These are phyloP conservation scores for Tripterygium wilfordii DNA, from an alignment of 177 flowering plant genomes.

Conservation along the genomic window DNA sequence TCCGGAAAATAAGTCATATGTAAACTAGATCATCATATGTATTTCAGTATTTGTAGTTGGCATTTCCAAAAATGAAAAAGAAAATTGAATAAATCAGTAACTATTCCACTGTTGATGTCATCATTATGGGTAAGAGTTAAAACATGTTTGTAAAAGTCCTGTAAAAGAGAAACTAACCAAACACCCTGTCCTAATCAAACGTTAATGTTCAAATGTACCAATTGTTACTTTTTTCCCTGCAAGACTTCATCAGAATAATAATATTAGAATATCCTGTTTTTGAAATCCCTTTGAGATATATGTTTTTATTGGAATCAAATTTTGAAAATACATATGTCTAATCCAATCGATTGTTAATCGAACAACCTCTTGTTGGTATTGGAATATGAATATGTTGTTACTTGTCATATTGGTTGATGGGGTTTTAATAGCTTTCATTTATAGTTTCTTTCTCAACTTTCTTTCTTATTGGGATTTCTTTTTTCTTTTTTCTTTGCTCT, in stretches of 20 bases:
- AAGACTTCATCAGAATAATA: neutral
- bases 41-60: no score
- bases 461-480: no score
- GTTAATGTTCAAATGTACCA: slow-evolving; percentile 16
- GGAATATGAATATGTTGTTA: neutral
- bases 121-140: neutral
- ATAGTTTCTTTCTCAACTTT: no score
- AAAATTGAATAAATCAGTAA: neutral
- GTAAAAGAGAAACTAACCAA: neutral
- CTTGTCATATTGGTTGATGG: no score
- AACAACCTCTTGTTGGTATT: slow-evolving; percentile 2
- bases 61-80: no score
- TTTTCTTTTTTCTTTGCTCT: no score
- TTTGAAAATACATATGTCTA: no score
- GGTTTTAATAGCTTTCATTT: no score
- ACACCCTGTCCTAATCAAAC: slow-evolving; percentile 17
- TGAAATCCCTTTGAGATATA: slow-evolving; percentile 7
- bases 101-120: neutral
- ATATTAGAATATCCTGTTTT: slow-evolving; percentile 1
- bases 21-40: no score
- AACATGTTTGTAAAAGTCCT: neutral
- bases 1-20: no score
- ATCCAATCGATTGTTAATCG: no score
- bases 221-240: slow-evolving; percentile 8
- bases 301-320: no score